Conservation (phyloP, 495 filamentous ascomycete species). For the Elaphomyces granulatus region DNA sequence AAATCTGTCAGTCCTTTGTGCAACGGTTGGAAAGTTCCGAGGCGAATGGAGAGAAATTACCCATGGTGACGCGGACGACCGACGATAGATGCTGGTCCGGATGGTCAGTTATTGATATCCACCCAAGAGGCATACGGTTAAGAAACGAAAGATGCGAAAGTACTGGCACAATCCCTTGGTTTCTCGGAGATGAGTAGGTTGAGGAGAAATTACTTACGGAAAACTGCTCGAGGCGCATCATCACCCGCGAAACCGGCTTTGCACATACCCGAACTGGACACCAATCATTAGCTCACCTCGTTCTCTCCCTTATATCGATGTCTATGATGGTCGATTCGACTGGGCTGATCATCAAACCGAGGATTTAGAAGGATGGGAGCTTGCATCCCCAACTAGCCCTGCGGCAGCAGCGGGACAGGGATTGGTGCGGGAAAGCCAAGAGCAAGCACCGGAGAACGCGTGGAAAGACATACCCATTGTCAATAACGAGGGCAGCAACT, state of each 20-base stretch:
- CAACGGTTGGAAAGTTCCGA: conserved; percentile 5
- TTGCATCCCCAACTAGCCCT: no score
- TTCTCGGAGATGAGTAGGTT: no score
- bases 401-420: conserved; percentile 12
- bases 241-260: conserved; percentile 99
- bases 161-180: no score
- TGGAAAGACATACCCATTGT: conserved; percentile 90
- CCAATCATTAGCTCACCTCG: conserved; percentile 33
- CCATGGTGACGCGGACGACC: conserved; percentile 99
- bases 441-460: no score
- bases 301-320: not conserved
- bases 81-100: conserved; percentile 78
- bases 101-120: conserved; percentile 14
- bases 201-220: conserved; percentile 70
- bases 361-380: no score
- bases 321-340: no score
- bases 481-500: conserved; percentile 99
- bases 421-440: conserved; percentile 10
- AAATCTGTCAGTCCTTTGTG: conserved; percentile 14
- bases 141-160: not conserved
- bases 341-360: no score
- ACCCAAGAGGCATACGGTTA: conserved; percentile 1
- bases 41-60: conserved; percentile 42
- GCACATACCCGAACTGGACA: conserved; percentile 95
- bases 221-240: conserved; percentile 98